A percentile compares a stretch with the other conserved stretches of the same genome.
Conservation (phyloP, 805 yeast species). For the Sugiyamaella floridensis region DNA sequence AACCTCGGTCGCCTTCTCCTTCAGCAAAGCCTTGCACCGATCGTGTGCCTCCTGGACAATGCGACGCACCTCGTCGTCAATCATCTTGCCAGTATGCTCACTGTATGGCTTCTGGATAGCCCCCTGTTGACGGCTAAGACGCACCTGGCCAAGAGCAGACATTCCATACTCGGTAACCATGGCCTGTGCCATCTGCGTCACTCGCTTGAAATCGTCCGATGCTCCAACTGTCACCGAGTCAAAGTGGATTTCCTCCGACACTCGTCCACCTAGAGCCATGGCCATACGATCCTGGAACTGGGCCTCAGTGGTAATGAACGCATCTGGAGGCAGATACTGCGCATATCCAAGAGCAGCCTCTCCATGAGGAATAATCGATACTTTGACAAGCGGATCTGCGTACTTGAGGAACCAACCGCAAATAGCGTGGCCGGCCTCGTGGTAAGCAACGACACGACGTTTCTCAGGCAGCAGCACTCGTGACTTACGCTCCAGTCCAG, state of each 20-base stretch:
- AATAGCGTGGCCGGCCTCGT: conserved; percentile 95
- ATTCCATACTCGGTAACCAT: conserved; percentile 88
- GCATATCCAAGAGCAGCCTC: conserved; percentile 96
- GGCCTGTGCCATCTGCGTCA: conserved; percentile 78
- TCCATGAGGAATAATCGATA: conserved; percentile 91
- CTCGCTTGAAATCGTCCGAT: conserved; percentile 85
- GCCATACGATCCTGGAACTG: conserved; percentile 80
- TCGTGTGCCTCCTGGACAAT: conserved; percentile 60
- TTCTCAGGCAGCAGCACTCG: conserved; percentile 73
- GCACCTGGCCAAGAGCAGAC: conserved; percentile 73
- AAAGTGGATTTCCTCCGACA: conserved; percentile 84
- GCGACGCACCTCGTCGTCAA: conserved; percentile 63
- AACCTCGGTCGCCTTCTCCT: conserved; percentile 54
- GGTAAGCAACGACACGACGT: conserved; percentile 81
- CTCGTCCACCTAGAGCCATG: conserved; percentile 93
- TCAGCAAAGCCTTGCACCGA: conserved; percentile 50
- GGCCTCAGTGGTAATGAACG: conserved; percentile 65
- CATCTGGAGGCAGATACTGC: conserved; percentile 87
- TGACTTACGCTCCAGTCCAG: conserved; percentile 85
- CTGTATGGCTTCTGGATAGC: conserved; percentile 54
- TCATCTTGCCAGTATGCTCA: conserved; percentile 59
- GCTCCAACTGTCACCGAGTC: conserved; percentile 87
- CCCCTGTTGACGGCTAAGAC: conserved; percentile 38
- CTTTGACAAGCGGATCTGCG: conserved; percentile 89
- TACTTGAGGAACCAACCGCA: conserved; percentile 86